Base-by-base conservation (phyloP, 1,284 basidiomycete genomes). In the Ustilago crameri region DNA sequence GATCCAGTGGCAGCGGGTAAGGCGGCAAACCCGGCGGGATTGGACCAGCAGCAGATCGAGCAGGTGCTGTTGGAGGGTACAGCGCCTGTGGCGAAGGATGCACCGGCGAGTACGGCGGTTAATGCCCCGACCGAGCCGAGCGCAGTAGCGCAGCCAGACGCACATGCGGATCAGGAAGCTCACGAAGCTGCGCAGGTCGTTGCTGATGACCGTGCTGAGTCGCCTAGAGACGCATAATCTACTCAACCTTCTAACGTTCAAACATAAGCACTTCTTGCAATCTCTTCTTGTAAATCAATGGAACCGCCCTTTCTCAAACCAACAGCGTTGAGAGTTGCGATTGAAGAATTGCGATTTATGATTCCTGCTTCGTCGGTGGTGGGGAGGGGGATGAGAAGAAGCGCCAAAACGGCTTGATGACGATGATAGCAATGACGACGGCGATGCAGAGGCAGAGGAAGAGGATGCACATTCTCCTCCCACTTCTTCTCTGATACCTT, bases 401-500 rank as follows among this genome's bases (percentile, higher is more conserved):
- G 22, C 60, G 37, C 71, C 71, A 76, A 34, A 79, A 78, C 45
- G 91, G 92, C 84, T 92, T 93, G 86, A 92, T 90, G 68, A 93
- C 89, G 77, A 94, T 88, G 46, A 91, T 87, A 51, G 93, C 74
- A 63, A 93, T 87, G 61, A 94, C 87, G 12, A 91, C 92, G 76
- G 94, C 88, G 78, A 97, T 95, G 80, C 94, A 88, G 45, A 98
- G 87, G 32, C 96, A 74, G 34, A 99, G 87, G 34, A 98, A 88
- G 80, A 98, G 91, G 66, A 98, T 98, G 84, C 93, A 93, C 84
- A 91, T 90, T 82, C 95, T 88, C 80, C 93, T 88, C 42, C 94
- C 94, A 2, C 93, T 93, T 76, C 92, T 92, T 77, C 90, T 90
- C 86, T 98, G 96, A 84, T 98, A 95, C 64, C 91, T 93, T 65